Evolutionary conservation across 768 basidiomycete genomes (phyloP).

Genomic region (Tylopilus sp.): DNA sequence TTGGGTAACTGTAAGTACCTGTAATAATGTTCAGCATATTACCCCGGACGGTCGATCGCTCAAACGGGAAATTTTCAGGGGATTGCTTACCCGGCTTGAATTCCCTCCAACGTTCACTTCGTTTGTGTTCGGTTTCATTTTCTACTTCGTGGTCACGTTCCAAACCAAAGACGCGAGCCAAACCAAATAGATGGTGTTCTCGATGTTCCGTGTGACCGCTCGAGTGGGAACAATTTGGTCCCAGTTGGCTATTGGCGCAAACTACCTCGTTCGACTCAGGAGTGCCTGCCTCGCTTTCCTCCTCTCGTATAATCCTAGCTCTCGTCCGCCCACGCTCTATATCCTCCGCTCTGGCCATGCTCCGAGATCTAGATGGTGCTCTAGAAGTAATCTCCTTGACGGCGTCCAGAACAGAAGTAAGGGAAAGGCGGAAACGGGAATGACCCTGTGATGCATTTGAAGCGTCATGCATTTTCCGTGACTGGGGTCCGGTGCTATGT

Average conservation of each 20-base stretch:
- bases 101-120: conserved; percentile 72
- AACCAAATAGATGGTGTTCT: conserved; percentile 22
- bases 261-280: neutral
- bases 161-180: conserved; percentile 34
- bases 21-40: conserved; percentile 1
- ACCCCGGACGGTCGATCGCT: neutral
- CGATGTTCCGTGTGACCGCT: conserved; percentile 5
- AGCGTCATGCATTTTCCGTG: neutral
- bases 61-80: neutral
- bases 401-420: conserved; percentile 15
- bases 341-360: conserved; percentile 37
- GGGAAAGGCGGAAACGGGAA: conserved; percentile 18
- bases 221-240: neutral
- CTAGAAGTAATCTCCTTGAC: conserved; percentile 19
- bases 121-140: conserved; percentile 23
- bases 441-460: neutral
- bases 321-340: conserved; percentile 22
- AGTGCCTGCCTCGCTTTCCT: neutral
- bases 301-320: conserved; percentile 7
- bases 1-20: conserved; percentile 95
- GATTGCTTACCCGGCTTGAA: conserved; percentile 72
- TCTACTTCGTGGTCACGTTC: conserved; percentile 17
- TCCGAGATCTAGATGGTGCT: conserved; percentile 16
- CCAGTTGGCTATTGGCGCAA: neutral
- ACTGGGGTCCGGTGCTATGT: neutral